phyloP scores from a whole-genome alignment of 495 filamentous ascomycete genomes.

The Apodospora peruviana region DNA sequence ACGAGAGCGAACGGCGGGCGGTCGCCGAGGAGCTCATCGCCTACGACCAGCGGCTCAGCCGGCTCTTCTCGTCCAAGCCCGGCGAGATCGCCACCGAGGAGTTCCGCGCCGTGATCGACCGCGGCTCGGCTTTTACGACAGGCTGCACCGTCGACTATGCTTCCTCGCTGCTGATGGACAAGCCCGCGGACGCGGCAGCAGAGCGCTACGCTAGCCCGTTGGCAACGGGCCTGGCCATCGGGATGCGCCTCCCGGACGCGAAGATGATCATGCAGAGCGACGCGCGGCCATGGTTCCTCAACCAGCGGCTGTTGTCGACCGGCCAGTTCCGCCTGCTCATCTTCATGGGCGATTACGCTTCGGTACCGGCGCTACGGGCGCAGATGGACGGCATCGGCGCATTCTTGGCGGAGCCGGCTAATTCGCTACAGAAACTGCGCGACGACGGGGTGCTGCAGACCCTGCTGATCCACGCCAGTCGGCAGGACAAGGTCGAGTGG shows the following conservation, averaged over 20 bases:
- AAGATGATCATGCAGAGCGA: slow-evolving; percentile 1
- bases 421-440: neutral
- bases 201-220: neutral
- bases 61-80: slow-evolving; percentile 36
- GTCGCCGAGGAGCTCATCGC: slow-evolving; percentile 53
- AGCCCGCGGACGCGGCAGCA: neutral
- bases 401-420: neutral
- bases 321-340: neutral
- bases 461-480: neutral
- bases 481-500: neutral
- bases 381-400: neutral
- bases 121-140: neutral
- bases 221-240: neutral
- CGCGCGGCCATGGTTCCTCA: neutral
- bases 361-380: neutral
- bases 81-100: slow-evolving; percentile 1
- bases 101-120: neutral
- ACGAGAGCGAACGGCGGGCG: slow-evolving; percentile 52
- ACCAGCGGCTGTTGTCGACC: neutral
- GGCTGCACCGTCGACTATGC: slow-evolving; percentile 1
- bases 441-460: neutral
- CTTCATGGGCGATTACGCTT: neutral
- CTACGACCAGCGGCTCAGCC: slow-evolving; percentile 50
- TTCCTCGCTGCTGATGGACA: neutral
- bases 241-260: neutral